Evolutionary conservation across 192 early-diverging fungal genomes (phyloP), one percentile per base, ranked within the genome.

Genomic region (Linnemannia zychae): DNA sequence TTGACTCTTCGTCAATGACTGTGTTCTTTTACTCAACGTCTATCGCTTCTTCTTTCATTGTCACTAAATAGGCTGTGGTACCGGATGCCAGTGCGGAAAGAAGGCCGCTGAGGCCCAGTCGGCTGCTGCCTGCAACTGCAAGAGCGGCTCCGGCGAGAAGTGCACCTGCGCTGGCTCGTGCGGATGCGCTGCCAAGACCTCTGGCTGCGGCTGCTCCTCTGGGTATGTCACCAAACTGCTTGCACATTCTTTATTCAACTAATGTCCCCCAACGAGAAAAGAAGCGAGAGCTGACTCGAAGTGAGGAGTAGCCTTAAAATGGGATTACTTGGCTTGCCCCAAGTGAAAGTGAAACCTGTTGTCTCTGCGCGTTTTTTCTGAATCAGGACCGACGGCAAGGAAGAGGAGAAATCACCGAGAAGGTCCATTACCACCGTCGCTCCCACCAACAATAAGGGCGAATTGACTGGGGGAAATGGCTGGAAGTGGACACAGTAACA

Each of bases 61-160:
- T 24, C 40, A 28, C 44, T 15, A 3, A 24, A 31, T 68, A 85
- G 83, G 70, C 53, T 85, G 83, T 53, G 82, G 82, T 11, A 66
- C 82, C 22, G 77, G 77, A 67, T 84, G 82, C 82, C 82, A 84
- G 77, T 84, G 83, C 52, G 78, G 77, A 13, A 79, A 85, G 83
- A 79, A 85, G 77, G 49, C 71, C 28, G 83, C 50, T 36, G 72
- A 66, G 38, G 72, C 67, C 18, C 67, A 74, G 22, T 33, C 60
- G 38, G 34, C 69, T 12, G 66, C 77, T 49, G 22, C 75, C 36
- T 49, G 18, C 38, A 72, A 53, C 74, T 84, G 82, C 77, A 78
- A 75, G 60, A 79, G 68, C 73, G 74, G 78, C 77, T 48, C 76
- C 7, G 82, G 82, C 37, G 76, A 72, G 34, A 47, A 71, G 46